Percentiles rank a stretch among this genome's conserved stretches.
Conservation (phyloP, 192 early-diverging fungal genomes). For the Linnemannia exigua region DNA sequence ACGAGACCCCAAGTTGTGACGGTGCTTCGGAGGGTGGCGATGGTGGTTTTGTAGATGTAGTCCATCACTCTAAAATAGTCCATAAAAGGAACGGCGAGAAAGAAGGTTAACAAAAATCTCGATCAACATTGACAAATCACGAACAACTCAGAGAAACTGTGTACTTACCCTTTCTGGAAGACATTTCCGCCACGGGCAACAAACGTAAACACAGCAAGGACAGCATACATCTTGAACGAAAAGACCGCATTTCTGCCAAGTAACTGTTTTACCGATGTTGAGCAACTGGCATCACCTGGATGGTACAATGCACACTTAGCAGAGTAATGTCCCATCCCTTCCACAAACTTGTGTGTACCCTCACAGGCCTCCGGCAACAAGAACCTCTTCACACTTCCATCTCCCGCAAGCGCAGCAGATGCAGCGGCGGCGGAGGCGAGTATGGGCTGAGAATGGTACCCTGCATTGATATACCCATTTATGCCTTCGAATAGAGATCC, state of each 20-base stretch:
- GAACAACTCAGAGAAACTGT: no score
- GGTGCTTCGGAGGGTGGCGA: constrained; percentile 2
- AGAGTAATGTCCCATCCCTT: constrained; percentile 14
- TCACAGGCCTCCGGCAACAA: not conserved
- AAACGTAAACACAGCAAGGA: constrained; percentile 12
- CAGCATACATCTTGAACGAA: constrained; percentile 11
- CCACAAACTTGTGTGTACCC: not conserved
- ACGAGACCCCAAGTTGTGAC: constrained; percentile 19
- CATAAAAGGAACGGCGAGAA: not conserved
- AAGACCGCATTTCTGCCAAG: not conserved
- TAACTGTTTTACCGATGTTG: not conserved
- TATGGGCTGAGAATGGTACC: not conserved
- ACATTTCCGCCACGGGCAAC: constrained; percentile 6
- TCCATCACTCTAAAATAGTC: not conserved
- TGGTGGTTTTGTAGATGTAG: constrained; percentile 4
- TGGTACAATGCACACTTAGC: constrained; percentile 13
- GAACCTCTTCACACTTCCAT: not conserved
- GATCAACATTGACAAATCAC: no score
- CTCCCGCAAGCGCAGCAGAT: not conserved
- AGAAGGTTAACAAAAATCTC: no score
- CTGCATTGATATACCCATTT: not conserved
- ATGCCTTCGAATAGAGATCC: not conserved
- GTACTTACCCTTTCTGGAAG: constrained; percentile 8
- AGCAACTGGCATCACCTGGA: not conserved
- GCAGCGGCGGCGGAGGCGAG: not conserved